A percentile compares a stretch with the other conserved stretches of the same genome.
These are phyloP conservation scores for Pleurotus tuber-regium DNA, from an alignment of 768 basidiomycete genomes.

Conservation along the genomic window DNA sequence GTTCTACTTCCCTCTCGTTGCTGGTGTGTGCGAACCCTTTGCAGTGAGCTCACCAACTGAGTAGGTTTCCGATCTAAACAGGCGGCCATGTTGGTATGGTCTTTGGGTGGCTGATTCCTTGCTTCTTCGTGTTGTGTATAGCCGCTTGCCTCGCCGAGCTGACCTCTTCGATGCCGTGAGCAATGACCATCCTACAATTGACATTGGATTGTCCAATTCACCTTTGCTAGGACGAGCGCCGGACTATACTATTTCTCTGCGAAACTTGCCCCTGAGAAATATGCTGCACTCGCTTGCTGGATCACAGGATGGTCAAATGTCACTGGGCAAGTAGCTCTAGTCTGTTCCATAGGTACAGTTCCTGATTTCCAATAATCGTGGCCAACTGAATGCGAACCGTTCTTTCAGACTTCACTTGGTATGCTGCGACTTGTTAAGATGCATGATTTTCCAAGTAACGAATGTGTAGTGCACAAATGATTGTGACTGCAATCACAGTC, in stretches of 20 bases:
- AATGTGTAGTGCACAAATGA: slow-evolving; percentile 50
- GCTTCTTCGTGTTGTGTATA: slow-evolving; percentile 53
- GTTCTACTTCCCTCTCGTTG: slow-evolving; percentile 47
- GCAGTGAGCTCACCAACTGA: neutral
- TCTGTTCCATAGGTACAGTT: slow-evolving; percentile 50
- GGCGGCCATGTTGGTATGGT: slow-evolving; percentile 67
- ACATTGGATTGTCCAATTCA: no score
- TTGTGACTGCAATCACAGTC: slow-evolving; percentile 56
- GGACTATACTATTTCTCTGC: slow-evolving; percentile 64
- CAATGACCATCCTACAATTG: no score
- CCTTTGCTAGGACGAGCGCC: slow-evolving; percentile 56
- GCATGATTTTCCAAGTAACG: neutral
- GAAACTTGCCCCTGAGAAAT: slow-evolving; percentile 48
- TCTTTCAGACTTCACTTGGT: slow-evolving; percentile 10
- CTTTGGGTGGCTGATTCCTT: slow-evolving; percentile 63
- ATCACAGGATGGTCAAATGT: slow-evolving; percentile 61
- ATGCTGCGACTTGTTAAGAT: neutral
- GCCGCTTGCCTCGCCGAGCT: slow-evolving; percentile 57
- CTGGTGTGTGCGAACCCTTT: slow-evolving; percentile 34
- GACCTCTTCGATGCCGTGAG: slow-evolving; percentile 61
- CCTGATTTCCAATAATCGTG: no score
- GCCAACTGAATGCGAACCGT: no score
- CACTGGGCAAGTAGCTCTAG: slow-evolving; percentile 49
- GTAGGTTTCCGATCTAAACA: slow-evolving; percentile 15
- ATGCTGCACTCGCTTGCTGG: slow-evolving; percentile 54